Conservation (phyloP, 495 filamentous ascomycete genomes). For the Penicillium desertorum region DNA sequence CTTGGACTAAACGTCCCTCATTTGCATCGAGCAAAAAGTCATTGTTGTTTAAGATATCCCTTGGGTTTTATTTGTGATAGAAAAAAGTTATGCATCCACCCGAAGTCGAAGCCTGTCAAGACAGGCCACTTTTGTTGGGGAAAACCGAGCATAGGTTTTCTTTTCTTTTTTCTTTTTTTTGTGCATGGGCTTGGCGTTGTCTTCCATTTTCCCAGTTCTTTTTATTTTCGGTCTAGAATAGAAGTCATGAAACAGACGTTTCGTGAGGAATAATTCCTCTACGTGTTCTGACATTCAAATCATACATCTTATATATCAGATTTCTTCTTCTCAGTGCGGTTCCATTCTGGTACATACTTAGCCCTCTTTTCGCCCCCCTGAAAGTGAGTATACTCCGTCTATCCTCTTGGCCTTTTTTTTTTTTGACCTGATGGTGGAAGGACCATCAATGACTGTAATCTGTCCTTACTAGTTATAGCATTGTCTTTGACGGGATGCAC, state of each 20-base stretch:
- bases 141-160: conserved; percentile 18
- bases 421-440: neutral
- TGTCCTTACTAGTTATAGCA: neutral
- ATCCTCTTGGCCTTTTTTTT: no score
- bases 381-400: neutral
- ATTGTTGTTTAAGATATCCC: conserved; percentile 35
- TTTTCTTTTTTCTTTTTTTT: no score
- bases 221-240: conserved; percentile 8
- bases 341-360: neutral
- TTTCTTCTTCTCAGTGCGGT: neutral
- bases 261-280: conserved; percentile 13
- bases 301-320: neutral
- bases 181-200: conserved; percentile 17
- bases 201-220: neutral
- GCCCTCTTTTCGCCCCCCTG: neutral
- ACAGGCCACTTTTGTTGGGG: conserved; percentile 1
- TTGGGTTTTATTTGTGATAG: conserved; percentile 18
- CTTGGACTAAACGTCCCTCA: conserved; percentile 40
- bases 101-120: neutral
- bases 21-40: conserved; percentile 11
- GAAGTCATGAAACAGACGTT: conserved; percentile 12
- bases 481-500: neutral
- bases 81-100: conserved; percentile 27
- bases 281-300: neutral
- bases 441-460: neutral